These are phyloP conservation scores for Brassica cretica DNA, from an alignment of 345 rosid species.

Conservation along the genomic window DNA sequence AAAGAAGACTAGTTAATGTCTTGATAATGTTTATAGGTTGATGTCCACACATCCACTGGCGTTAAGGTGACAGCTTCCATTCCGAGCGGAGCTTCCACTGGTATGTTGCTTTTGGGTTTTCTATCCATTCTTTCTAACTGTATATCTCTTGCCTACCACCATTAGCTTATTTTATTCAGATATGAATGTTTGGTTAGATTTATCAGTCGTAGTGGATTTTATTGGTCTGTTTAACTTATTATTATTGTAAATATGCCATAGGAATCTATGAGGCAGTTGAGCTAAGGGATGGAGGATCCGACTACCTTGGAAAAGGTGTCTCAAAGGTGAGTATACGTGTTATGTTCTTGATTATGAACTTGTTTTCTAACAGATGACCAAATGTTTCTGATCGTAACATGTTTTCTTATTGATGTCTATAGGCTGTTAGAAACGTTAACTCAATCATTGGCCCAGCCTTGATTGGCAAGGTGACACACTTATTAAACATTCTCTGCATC, in stretches of 20 bases:
- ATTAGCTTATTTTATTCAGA: background rate
- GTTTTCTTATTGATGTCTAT: background rate
- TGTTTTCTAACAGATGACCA: background rate
- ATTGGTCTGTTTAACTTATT: background rate
- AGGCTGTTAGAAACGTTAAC: constrained; percentile 89
- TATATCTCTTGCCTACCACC: background rate
- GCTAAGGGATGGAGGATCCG: constrained; percentile 91
- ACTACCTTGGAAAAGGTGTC: constrained; percentile 95
- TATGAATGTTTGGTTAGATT: background rate
- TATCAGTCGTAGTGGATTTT: background rate
- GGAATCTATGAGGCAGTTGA: constrained; percentile 93
- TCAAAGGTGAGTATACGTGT: constrained; percentile 50
- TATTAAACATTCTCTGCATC: background rate
- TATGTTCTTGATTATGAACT: background rate
- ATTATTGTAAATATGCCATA: constrained; percentile 16
- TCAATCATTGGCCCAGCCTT: constrained; percentile 76
- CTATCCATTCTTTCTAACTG: too few relatives aligned
- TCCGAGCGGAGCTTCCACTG: constrained; percentile 97
- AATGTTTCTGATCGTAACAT: background rate
- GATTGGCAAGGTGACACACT: constrained; percentile 70
- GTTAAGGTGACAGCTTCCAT: constrained; percentile 69
- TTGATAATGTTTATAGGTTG: background rate
- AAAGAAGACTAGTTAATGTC: background rate
- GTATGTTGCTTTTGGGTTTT: constrained; percentile 37
- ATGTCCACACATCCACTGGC: constrained; percentile 56